Conservation (phyloP, 768 basidiomycete genomes). For the Trametes villosa region DNA sequence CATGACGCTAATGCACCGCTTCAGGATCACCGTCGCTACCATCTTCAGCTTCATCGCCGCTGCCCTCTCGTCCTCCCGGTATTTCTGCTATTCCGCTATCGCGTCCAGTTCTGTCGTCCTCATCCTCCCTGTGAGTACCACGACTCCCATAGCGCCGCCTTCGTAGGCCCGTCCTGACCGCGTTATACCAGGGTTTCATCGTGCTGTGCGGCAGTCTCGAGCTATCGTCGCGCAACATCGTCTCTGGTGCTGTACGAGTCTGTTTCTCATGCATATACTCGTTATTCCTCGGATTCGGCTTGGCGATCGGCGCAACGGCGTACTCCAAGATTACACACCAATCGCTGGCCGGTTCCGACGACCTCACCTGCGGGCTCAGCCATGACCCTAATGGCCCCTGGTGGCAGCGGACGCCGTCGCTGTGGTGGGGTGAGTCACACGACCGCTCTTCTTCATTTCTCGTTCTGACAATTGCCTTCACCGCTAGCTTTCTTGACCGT, state of each 20-base stretch:
- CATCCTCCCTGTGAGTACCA: slow-evolving; percentile 66
- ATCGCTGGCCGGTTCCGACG: slow-evolving; percentile 52
- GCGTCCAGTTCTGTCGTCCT: slow-evolving; percentile 78
- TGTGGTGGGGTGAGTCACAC: slow-evolving; percentile 67
- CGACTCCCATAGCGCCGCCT: not conserved
- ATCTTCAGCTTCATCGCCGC: slow-evolving; percentile 81
- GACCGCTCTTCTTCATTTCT: not conserved
- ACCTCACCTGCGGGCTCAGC: slow-evolving; percentile 61
- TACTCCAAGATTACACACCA: slow-evolving; percentile 60
- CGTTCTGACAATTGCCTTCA: not conserved
- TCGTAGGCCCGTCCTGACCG: not conserved
- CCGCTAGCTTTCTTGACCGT: slow-evolving; percentile 68
- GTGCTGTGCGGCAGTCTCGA: slow-evolving; percentile 78
- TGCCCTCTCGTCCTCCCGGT: slow-evolving; percentile 57
- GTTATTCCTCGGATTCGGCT: slow-evolving; percentile 76
- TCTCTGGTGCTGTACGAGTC: slow-evolving; percentile 82
- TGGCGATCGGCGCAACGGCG: slow-evolving; percentile 76
- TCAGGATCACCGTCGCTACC: slow-evolving; percentile 77
- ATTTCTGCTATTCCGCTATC: slow-evolving; percentile 82
- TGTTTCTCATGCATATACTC: slow-evolving; percentile 82
- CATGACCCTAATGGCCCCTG: slow-evolving; percentile 66
- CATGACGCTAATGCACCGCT: slow-evolving; percentile 17
- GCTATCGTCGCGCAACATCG: slow-evolving; percentile 78
- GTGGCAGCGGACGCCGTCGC: slow-evolving; percentile 73
- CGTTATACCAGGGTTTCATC: slow-evolving; percentile 54